Percentiles rank a stretch among this genome's conserved stretches.
Evolutionary conservation across 164 flowering plant genomes (phyloP).

Genomic region (Piper longum): DNA sequence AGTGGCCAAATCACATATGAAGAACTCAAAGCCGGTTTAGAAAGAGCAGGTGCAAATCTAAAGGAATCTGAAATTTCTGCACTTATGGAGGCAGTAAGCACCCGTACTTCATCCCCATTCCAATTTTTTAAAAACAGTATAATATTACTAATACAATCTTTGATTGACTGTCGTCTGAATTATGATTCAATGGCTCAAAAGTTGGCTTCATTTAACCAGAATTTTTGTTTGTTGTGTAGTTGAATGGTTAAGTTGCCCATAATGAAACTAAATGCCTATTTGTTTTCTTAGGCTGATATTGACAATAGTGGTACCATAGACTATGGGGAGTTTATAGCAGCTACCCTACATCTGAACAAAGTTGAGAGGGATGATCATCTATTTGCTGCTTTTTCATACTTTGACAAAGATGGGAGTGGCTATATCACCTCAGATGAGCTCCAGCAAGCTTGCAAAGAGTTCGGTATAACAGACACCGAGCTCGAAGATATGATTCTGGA

Average conservation of each 20-base stretch:
- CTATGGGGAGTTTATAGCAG: constrained; percentile 17
- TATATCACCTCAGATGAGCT: too few relatives aligned
- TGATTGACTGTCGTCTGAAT: background rate
- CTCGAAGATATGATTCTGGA: constrained; percentile 15
- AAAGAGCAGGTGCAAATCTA: constrained; percentile 68
- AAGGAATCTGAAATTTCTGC: constrained; percentile 61
- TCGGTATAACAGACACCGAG: constrained; percentile 10
- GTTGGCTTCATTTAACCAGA: too few relatives aligned
- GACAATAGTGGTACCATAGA: constrained; percentile 17
- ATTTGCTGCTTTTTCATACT: constrained; percentile 10
- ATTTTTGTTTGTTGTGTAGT: too few relatives aligned
- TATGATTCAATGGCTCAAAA: background rate
- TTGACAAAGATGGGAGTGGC: too few relatives aligned
- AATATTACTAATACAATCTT: background rate
- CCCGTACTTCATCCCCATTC: background rate
- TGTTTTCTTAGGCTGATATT: constrained; percentile 11
- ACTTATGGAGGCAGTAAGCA: constrained; percentile 75
- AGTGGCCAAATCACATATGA: constrained; percentile 30
- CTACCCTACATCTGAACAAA: constrained; percentile 13
- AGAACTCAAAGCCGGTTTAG: constrained; percentile 74
- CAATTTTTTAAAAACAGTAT: constrained; percentile 12
- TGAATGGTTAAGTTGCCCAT: too few relatives aligned
- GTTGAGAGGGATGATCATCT: constrained; percentile 12
- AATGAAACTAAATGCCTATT: too few relatives aligned
- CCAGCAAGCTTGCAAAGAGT: background rate